Evolutionary conservation across 768 basidiomycete genomes (phyloP).

Genomic region (Gloeopeniophorella convolvens): DNA sequence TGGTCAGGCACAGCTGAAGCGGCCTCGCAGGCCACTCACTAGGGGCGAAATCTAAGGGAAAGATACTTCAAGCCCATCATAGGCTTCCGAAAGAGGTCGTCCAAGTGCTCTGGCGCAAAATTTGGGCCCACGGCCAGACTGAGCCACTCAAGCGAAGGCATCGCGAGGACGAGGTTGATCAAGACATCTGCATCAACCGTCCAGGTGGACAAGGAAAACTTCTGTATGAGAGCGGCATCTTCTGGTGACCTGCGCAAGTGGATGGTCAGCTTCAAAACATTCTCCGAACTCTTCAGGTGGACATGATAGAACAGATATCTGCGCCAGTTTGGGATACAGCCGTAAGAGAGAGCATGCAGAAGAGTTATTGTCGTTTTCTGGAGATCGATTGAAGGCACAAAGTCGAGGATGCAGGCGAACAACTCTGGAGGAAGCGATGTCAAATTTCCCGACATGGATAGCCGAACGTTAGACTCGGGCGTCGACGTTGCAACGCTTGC

Average conservation of each 20-base stretch:
- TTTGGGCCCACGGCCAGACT: slow-evolving; percentile 65
- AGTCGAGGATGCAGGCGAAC: slow-evolving; percentile 49
- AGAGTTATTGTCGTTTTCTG: slow-evolving; percentile 55
- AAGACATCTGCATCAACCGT: slow-evolving; percentile 68
- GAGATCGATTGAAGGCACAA: slow-evolving; percentile 39
- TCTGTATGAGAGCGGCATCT: slow-evolving; percentile 32
- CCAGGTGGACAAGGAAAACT: slow-evolving; percentile 56
- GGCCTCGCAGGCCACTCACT: no score
- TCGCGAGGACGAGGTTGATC: slow-evolving; percentile 55
- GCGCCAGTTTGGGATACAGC: slow-evolving; percentile 41
- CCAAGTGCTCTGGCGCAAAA: slow-evolving; percentile 77
- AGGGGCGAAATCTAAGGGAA: slow-evolving; percentile 74
- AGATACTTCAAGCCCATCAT: slow-evolving; percentile 43
- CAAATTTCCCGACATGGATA: no score
- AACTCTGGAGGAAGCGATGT: slow-evolving; percentile 58
- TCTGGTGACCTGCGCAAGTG: slow-evolving; percentile 39
- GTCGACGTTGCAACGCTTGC: no score
- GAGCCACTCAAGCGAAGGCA: slow-evolving; percentile 47
- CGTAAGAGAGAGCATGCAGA: slow-evolving; percentile 53
- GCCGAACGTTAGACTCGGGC: no score
- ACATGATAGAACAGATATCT: slow-evolving; percentile 55
- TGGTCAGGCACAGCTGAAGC: background rate
- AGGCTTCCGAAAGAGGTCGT: slow-evolving; percentile 54
- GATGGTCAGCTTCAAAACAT: slow-evolving; percentile 50
- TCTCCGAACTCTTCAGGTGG: slow-evolving; percentile 41